Base-by-base conservation (phyloP, 345 rosid species). In the Hibiscus trionum region DNA sequence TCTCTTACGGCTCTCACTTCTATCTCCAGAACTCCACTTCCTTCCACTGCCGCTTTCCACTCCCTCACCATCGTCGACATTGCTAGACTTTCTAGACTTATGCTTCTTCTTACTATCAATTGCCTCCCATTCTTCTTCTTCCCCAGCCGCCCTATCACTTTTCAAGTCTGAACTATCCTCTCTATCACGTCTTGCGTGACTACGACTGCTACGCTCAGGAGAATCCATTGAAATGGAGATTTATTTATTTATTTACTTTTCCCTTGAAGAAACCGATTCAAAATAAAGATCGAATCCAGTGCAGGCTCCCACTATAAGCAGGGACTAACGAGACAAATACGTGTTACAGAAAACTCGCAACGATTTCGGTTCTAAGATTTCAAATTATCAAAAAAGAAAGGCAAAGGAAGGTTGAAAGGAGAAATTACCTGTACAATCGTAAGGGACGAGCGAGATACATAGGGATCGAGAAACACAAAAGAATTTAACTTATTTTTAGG, bases 1-100 rank as follows among this genome's bases (percentile, higher is more conserved):
- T 82, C 93, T 81, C 81, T 90, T 90, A 17, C 91, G 86, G 69
- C 71, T 67, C 81, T 88, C 91, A 67, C 67, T 80, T 66, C 83
- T 86, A 63, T 90, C 90, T 73, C 88, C 87, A 26, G 87, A 80
- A 78, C 85, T 80, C 76, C 84, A 78, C 77, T 81, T 80, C 64
- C 89, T 85, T 66, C 88, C 88, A 77, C 82, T 78, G 44, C 84
- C 73, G 46, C 84, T 75, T 57, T 87, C 89, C 3, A 84, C 37
- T 31, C 75, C 93, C n/a, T 85, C 90, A 68, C 73, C 74, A 37
- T 89, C 90, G 19, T 87, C 91, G 19, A 81, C 90, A 70, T 59
- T 84, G 70, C 85, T 72, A 33, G 81, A 76, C 84, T 82, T 88
- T 68, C 88, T 86, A 55, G 88, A 84, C 60, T 87, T 81, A 73